Conservation (phyloP, 345 rosid genomes). For the Arabidopsis arenosa region DNA sequence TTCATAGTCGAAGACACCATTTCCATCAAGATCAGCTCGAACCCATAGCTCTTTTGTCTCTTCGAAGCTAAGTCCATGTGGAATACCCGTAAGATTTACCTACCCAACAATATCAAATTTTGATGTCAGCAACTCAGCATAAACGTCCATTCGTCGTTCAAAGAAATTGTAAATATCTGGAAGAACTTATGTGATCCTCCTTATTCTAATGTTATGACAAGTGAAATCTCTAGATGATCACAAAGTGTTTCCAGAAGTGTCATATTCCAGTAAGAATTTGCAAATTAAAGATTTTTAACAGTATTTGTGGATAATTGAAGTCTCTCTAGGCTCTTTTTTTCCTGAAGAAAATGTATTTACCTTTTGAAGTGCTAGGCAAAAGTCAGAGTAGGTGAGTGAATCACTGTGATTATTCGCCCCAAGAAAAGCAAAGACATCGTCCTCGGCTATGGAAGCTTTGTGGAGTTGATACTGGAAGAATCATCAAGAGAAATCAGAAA, state of each 20-base stretch:
- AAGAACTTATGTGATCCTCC: neutral
- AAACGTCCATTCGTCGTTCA: neutral
- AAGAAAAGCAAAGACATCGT: conserved; percentile 62
- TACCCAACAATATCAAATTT: conserved; percentile 37
- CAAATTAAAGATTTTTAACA: conserved; percentile 2
- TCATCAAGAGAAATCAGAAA: conserved; percentile 28
- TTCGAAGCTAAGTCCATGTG: conserved; percentile 66
- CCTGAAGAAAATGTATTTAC: conserved; percentile 41
- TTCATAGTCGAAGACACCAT: conserved; percentile 65
- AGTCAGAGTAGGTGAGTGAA: conserved; percentile 59
- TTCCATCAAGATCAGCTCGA: conserved; percentile 63
- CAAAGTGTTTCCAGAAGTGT: neutral
- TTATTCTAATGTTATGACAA: neutral
- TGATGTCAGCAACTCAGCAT: conserved; percentile 6
- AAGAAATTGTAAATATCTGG: neutral
- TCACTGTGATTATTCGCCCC: conserved; percentile 56
- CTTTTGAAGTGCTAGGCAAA: conserved; percentile 73
- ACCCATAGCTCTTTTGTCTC: conserved; percentile 68
- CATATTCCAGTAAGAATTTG: neutral
- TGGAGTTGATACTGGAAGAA: conserved; percentile 62
- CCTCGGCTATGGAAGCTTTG: conserved; percentile 62
- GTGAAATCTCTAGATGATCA: conserved; percentile 6
- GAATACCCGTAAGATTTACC: conserved; percentile 63
- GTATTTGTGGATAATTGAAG: conserved; percentile 4
- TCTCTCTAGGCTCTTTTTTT: neutral